A percentile compares a stretch with the other conserved stretches of the same genome.
Evolutionary conservation across 1,139 yeast genomes (phyloP).

Genomic region (Pneumocystis sp.): DNA sequence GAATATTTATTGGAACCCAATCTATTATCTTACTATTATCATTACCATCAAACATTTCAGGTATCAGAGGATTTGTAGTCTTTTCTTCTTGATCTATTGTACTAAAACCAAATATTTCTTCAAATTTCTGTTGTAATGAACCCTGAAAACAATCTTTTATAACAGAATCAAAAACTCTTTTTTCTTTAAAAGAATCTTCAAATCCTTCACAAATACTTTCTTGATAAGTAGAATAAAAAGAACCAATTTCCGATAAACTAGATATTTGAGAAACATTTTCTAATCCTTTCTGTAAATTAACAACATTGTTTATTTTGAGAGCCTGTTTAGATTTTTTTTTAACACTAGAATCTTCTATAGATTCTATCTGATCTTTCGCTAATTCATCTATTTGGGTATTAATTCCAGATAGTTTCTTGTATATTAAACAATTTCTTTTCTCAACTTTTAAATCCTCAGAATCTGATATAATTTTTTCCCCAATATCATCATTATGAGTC

Average conservation of each 20-base stretch:
- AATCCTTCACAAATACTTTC: neutral
- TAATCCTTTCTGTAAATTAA: neutral
- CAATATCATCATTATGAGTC: neutral
- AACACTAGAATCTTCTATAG: neutral
- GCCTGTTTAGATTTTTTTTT: neutral
- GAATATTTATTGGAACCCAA: neutral
- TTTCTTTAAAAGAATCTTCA: neutral
- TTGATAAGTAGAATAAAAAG: neutral
- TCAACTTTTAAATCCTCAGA: neutral
- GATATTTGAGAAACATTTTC: neutral
- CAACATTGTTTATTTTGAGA: neutral
- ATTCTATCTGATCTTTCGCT: neutral
- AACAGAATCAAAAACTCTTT: neutral
- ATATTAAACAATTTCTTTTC: neutral
- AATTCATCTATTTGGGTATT: neutral
- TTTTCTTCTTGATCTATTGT: neutral
- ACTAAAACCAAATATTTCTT: neutral
- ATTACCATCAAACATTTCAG: neutral
- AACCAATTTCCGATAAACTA: neutral
- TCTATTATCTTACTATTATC: neutral
- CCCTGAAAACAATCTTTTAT: neutral
- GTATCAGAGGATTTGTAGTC: neutral
- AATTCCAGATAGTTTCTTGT: neutral
- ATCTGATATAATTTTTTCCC: neutral
- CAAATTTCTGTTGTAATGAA: neutral